Evolutionary conservation across 768 basidiomycete genomes (phyloP).

Genomic region (Mycena alexandri): DNA sequence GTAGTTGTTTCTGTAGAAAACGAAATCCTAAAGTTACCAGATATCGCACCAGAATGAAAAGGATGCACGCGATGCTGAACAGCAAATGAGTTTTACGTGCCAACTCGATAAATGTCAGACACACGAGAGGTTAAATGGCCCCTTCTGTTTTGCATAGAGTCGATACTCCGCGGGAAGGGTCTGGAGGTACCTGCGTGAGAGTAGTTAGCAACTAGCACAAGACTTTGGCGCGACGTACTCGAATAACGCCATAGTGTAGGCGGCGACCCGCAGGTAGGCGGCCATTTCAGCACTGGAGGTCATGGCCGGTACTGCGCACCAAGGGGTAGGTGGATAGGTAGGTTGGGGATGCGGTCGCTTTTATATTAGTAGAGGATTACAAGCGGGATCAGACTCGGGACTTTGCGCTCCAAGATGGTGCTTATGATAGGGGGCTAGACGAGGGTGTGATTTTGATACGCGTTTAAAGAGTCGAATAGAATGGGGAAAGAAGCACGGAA

Average conservation of each 20-base stretch:
- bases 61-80: constrained; percentile 28
- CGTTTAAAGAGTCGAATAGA: too few species aligned
- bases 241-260: constrained; percentile 29
- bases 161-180: constrained; percentile 27
- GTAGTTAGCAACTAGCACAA: background rate
- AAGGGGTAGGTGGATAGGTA: too few species aligned
- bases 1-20: too few species aligned
- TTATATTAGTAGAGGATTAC: too few species aligned
- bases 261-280: constrained; percentile 30
- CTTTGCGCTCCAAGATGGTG: too few species aligned
- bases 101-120: background rate
- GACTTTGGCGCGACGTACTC: constrained; percentile 19
- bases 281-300: background rate
- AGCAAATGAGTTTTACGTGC: background rate
- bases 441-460: too few species aligned
- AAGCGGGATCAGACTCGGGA: constrained; percentile 14
- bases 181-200: constrained; percentile 16
- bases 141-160: constrained; percentile 24
- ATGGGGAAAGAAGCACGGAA: too few species aligned
- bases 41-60: constrained; percentile 36
- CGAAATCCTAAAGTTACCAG: too few species aligned
- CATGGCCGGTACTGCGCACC: too few species aligned
- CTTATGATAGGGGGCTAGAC: too few species aligned
- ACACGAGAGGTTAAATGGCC: constrained; percentile 15
- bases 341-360: too few species aligned